Base-by-base conservation (phyloP, 2,329 filamentous ascomycete genomes). In the Cordyceps farinosa region DNA sequence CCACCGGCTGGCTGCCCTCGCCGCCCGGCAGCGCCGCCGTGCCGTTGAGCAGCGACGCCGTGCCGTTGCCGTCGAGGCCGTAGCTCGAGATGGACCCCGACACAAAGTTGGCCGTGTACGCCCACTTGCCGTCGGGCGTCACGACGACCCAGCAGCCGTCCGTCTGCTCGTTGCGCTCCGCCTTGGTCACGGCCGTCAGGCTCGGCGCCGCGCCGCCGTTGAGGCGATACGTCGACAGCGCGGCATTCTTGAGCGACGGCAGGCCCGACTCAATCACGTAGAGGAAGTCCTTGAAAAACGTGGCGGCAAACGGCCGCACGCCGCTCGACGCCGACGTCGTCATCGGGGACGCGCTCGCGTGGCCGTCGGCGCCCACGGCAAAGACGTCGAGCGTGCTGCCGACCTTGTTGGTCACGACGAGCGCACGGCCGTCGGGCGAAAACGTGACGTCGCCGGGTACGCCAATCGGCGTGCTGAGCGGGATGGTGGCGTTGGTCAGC, bases 331-430 rank as follows among this genome's bases (percentile, higher is more conserved):
- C 61, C n/a, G 64, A 38, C 22, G 52, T 57, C 13, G 64, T 66
- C 27, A 63, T 48, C 10, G 65, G 65, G 17, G 65, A 62, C 8
- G 51, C 50, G 10, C 67, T 66, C 10, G 66, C 67, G 11, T 62
- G 61, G 11, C 67, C 67, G 36, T 64, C 48, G 15, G 62, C 50
- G n/a, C 53, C 62, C 3, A 68, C 50, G 6, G 67, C 36, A 55
- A 66, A 68, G 54, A 67, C 62, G 30, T 68, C 67, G 22, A 68
- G 53, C 17, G 65, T 67, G 48, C 67, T 68, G 45, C 67, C 66
- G 29, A 68, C 66, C 47, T 68, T 68, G 63, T 68, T 68, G 60
- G 66, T 67, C 7, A 67, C 67, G 10, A 67, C 61, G 30, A 68
- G 44, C 3, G 67, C 63, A 10, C 45, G 52, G 30, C 66, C 65